Percentiles rank a stretch among this genome's conserved stretches.
Conservation (phyloP, 371 early-diverging fungal genomes). For the Mucor indicus region DNA sequence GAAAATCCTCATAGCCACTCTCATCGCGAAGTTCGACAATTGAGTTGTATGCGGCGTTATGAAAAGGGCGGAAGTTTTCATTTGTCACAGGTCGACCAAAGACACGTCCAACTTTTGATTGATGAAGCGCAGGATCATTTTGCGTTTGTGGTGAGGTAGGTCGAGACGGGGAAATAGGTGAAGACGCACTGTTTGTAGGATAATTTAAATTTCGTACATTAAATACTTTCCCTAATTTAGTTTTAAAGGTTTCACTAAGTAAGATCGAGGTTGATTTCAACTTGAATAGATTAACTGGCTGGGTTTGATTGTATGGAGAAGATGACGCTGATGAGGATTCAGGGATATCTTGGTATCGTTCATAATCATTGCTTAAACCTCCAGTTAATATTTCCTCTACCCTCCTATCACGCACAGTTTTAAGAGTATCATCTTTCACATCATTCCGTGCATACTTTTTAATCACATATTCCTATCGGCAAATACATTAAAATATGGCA, state of each 20-base stretch:
- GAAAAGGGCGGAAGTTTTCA: conserved; percentile 1
- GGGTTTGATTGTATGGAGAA: conserved; percentile 1
- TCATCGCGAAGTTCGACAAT: too few species aligned
- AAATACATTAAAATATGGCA: too few species aligned
- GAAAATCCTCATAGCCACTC: neutral
- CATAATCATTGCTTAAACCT: neutral
- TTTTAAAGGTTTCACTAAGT: too few species aligned
- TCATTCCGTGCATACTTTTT: conserved; percentile 28
- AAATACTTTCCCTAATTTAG: too few species aligned
- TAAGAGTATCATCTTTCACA: conserved; percentile 12
- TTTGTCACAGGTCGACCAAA: conserved; percentile 24
- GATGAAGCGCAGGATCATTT: neutral
- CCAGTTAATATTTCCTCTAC: conserved; percentile 41
- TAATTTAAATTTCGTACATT: too few species aligned
- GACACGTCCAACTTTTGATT: conserved; percentile 12
- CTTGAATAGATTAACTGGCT: conserved; percentile 2
- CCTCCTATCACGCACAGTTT: conserved; percentile 34
- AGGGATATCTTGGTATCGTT: conserved; percentile 3
- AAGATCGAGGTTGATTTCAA: too few species aligned
- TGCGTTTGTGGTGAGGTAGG: too few species aligned
- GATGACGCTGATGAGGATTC: conserved; percentile 4
- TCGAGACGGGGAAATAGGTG: too few species aligned
- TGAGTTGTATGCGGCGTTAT: neutral
- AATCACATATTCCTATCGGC: conserved; percentile 11
- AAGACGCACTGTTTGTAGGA: too few species aligned